Evolutionary conservation across 768 basidiomycete species (phyloP).

Genomic region (Imleria badia): DNA sequence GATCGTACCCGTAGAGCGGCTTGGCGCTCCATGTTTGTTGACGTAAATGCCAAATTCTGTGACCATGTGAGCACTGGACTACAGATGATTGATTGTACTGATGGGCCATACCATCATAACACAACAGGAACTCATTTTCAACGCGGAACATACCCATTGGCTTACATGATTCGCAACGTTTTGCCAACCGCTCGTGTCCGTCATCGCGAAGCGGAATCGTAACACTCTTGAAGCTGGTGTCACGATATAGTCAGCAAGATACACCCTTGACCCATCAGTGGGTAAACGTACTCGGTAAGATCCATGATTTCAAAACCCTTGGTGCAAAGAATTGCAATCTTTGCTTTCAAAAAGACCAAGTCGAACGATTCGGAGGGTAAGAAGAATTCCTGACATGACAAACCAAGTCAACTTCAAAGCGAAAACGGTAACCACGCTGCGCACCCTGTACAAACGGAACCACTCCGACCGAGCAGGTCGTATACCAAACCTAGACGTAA

Average conservation of each 20-base stretch:
- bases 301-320: conserved; percentile 99
- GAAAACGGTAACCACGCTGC: conserved; percentile 3
- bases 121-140: conserved; percentile 86
- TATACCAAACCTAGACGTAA: conserved; percentile 74
- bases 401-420: neutral
- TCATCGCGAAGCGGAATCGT: conserved; percentile 86
- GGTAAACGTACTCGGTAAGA: conserved; percentile 69
- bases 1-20: conserved; percentile 64
- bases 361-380: conserved; percentile 88
- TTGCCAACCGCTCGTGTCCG: conserved; percentile 66
- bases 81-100: neutral
- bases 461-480: conserved; percentile 84
- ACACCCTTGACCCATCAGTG: neutral
- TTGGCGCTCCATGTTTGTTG: conserved; percentile 87
- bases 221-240: conserved; percentile 75
- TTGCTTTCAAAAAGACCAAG: conserved; percentile 89
- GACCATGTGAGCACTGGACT: conserved; percentile 6
- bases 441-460: conserved; percentile 87
- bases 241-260: neutral
- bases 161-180: conserved; percentile 75
- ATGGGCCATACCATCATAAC: conserved; percentile 69
- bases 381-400: conserved; percentile 73
- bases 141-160: conserved; percentile 91
- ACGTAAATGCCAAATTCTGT: conserved; percentile 91
- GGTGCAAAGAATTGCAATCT: conserved; percentile 89